A percentile compares a stretch with the other conserved stretches of the same genome.
Evolutionary conservation across 805 yeast species (phyloP).

Genomic region (Schwanniomyces vanrijiae): DNA sequence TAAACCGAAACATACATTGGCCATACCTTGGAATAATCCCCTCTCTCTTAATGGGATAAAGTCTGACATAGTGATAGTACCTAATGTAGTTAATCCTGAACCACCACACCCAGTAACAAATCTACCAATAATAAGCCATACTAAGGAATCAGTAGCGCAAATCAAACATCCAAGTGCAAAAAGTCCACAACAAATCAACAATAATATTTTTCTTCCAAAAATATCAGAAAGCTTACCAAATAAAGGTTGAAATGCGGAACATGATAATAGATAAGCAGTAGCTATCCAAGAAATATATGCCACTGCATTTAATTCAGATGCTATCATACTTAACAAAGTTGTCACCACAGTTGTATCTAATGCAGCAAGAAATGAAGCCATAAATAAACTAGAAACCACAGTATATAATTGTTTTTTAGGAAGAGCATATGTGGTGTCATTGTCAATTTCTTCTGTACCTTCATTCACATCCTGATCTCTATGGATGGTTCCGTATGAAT

Average conservation of each 20-base stretch:
- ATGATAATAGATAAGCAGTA: constrained; percentile 64
- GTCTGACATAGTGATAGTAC: constrained; percentile 76
- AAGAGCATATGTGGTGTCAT: constrained; percentile 24
- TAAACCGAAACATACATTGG: constrained; percentile 70
- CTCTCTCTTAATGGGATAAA: constrained; percentile 73
- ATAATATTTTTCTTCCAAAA: constrained; percentile 60
- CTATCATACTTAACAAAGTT: constrained; percentile 62
- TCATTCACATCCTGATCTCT: constrained; percentile 2
- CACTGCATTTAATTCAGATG: constrained; percentile 65
- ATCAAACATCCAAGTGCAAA: constrained; percentile 57
- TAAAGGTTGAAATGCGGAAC: constrained; percentile 73
- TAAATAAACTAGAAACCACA: constrained; percentile 31
- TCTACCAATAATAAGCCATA: constrained; percentile 55
- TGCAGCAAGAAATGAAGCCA: constrained; percentile 57
- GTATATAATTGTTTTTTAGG: constrained; percentile 29
- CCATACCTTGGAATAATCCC: constrained; percentile 81
- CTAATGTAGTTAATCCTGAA: constrained; percentile 78
- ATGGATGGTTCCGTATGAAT: constrained; percentile 17
- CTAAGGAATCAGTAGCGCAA: constrained; percentile 52
- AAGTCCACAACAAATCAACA: constrained; percentile 51
- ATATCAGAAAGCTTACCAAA: constrained; percentile 72
- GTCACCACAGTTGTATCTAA: constrained; percentile 69
- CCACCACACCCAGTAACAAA: constrained; percentile 87
- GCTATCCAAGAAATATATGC: constrained; percentile 73
- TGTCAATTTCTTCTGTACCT: constrained; percentile 6